Base-by-base conservation (phyloP, 1,139 yeast species). In the Lizanozyma gosingica region DNA sequence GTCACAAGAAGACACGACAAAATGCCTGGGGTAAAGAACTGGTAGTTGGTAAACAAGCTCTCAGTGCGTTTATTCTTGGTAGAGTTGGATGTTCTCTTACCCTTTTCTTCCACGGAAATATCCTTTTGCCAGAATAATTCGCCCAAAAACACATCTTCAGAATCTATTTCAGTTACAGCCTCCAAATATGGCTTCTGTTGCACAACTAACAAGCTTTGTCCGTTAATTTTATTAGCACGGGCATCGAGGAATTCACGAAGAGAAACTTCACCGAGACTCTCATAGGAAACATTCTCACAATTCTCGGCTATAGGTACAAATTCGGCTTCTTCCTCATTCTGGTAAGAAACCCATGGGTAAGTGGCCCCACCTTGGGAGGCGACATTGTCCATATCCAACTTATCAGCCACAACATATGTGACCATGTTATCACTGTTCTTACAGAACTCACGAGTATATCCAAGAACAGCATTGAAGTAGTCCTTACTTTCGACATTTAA, bases 1-100 rank as follows among this genome's bases (percentile, higher is more conserved):
- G 80, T 63, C 17, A 81, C 82, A 42, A 84, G 60, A 42, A 77
- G 62, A 39, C 78, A 69, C 81, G 78, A 79, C 71, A 82, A 81
- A 47, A 84, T 69, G 15, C 90, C 94, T 22, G 69, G 54, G 17
- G 70, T 61, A 54, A 70, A 69, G 51, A 67, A 70, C 47, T 65
- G 71, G 50, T 70, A 69, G 37, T 56, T 53, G 33, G 66, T 59
- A 54, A 70, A 70, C 34, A 64, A 59, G 45, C 60, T 62, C 29
- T 22, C 29, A 22, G 9, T 11, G 6, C 29, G 6, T n/a, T n/a
- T n/a, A n/a, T n/a, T n/a, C 6, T 6, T 22, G 11, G 29, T 22
- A 22, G 29, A 22, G 11, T 22, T 22, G 11, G 29, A 22, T 6
- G 29, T 22, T 22, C 29, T 22, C 11, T 22, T 22, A 11, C 6